A percentile compares a stretch with the other conserved stretches of the same genome.
These are phyloP conservation scores for Turnera subulata DNA, from an alignment of 345 rosid species.

Conservation along the genomic window DNA sequence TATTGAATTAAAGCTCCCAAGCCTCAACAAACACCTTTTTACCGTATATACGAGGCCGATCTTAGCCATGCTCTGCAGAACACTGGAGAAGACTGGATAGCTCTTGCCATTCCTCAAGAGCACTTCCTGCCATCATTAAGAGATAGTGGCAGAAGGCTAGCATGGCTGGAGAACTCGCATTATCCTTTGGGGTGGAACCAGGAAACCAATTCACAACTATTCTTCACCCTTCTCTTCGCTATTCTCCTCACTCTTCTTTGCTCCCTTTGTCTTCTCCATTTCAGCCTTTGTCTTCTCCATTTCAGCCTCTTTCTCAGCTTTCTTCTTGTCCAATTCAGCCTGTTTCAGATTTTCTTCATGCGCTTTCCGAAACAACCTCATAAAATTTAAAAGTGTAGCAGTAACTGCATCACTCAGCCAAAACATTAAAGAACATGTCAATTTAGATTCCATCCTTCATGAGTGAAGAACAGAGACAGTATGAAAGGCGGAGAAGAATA, in stretches of 20 bases:
- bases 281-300: conserved; percentile 88
- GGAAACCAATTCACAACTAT: conserved; percentile 34
- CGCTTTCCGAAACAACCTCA: conserved; percentile 81
- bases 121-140: conserved; percentile 10
- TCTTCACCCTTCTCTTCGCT: conserved; percentile 47
- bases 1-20: conserved; percentile 12
- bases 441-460: conserved; percentile 4
- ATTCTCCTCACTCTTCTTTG: conserved; percentile 56
- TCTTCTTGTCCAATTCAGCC: conserved; percentile 88
- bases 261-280: conserved; percentile 50
- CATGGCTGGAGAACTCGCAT: conserved; percentile 19
- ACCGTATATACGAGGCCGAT: conserved; percentile 10
- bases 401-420: conserved; percentile 54
- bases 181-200: conserved; percentile 5
- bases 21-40: conserved; percentile 15
- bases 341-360: conserved; percentile 91
- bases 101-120: conserved; percentile 20
- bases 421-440: conserved; percentile 9
- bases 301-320: conserved; percentile 89
- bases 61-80: conserved; percentile 1
- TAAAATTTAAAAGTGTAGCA: conserved; percentile 79
- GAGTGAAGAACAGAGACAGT: not conserved
- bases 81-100: conserved; percentile 9
- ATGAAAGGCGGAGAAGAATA: no score
- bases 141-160: conserved; percentile 18